These are phyloP conservation scores for Heterobasidion parviporum DNA, from an alignment of 1,284 basidiomycete species.

Conservation along the genomic window DNA sequence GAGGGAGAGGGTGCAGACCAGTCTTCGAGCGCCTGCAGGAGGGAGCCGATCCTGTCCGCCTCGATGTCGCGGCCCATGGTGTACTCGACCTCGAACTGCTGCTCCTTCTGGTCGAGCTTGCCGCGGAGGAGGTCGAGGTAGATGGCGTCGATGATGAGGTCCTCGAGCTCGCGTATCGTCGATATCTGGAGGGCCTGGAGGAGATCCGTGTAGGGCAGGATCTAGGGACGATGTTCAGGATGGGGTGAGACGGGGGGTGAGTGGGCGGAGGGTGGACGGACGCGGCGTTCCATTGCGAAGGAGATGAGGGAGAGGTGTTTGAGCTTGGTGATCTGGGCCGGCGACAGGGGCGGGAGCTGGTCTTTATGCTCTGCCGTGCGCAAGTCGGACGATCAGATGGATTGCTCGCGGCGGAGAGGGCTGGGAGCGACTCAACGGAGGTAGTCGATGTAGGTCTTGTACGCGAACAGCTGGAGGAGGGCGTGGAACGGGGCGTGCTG, in stretches of 20 bases:
- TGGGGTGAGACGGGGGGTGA: not conserved
- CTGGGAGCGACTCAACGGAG: slow-evolving; percentile 29
- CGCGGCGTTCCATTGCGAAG: slow-evolving; percentile 65
- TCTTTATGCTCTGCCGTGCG: slow-evolving; percentile 51
- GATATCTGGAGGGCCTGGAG: slow-evolving; percentile 62
- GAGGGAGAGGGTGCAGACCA: slow-evolving; percentile 50
- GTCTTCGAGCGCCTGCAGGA: slow-evolving; percentile 56
- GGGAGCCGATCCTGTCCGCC: slow-evolving; percentile 50
- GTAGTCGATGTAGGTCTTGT: slow-evolving; percentile 81
- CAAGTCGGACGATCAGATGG: not conserved
- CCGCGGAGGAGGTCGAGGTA: slow-evolving; percentile 85
- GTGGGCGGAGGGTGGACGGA: slow-evolving; percentile 21
- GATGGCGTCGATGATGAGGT: slow-evolving; percentile 92
- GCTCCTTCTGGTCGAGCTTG: slow-evolving; percentile 85
- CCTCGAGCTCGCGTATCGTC: slow-evolving; percentile 81
- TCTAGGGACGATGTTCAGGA: slow-evolving; percentile 32
- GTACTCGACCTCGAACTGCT: slow-evolving; percentile 83
- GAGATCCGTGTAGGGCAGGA: slow-evolving; percentile 65
- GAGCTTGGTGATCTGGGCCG: slow-evolving; percentile 75
- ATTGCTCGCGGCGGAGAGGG: not conserved
- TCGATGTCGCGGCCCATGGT: slow-evolving; percentile 85
- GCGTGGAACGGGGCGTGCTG: slow-evolving; percentile 51
- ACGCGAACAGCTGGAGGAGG: slow-evolving; percentile 82
- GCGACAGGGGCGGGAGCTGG: slow-evolving; percentile 58
- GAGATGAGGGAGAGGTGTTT: slow-evolving; percentile 89